Base-by-base conservation (phyloP, 148 eudicot species). In the Chenopodium suecicum region DNA sequence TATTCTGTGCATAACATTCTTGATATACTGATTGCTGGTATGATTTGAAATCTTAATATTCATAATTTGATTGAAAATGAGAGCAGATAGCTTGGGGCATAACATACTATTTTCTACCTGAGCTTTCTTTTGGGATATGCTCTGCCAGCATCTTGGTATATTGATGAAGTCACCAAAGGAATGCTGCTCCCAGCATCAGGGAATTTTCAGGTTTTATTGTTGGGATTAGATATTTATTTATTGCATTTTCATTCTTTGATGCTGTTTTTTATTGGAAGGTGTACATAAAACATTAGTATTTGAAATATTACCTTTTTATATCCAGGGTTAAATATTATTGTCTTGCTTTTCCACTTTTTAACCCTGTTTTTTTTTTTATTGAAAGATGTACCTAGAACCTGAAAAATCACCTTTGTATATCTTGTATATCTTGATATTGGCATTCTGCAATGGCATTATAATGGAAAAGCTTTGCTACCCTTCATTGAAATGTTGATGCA, bases 291-390 rank as follows among this genome's bases (percentile, higher is more conserved):
- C 54, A 54, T 19, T 65, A 65, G 78, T 27, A 63, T 37, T 72
- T 73, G 71, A 27, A 17, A 34, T 2, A 54, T 70, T 37, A 62
- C n/a, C 44, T 74, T 34, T 71, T 69, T 79, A 79, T 19, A 79
- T 71, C 76, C 66, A 27, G 32, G 37, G 44, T 44, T 67, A 16
- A 17, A 34, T 27, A 9, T 70, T 34, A 9, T 9, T 48, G 20
- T 31, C 44, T 29, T 29, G 11, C 63, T 62, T 73, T 73, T 72
- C 25, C 3, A 47, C 46, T 32, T 25, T 66, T 52, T 64, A 64
- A 47, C 29, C 1, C 29, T 27, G 29, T 27, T 27, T 27, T 27
- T 27, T 27, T 27, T 27, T 27, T 27, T 27, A 27, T 27, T 27
- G 29, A 27, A 27, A 27, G 29, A 27, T 27, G 29, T 27, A 27